These are phyloP conservation scores for Rhynchospora tenuis DNA, from an alignment of 176 grass and related monocot genomes.

Conservation along the genomic window DNA sequence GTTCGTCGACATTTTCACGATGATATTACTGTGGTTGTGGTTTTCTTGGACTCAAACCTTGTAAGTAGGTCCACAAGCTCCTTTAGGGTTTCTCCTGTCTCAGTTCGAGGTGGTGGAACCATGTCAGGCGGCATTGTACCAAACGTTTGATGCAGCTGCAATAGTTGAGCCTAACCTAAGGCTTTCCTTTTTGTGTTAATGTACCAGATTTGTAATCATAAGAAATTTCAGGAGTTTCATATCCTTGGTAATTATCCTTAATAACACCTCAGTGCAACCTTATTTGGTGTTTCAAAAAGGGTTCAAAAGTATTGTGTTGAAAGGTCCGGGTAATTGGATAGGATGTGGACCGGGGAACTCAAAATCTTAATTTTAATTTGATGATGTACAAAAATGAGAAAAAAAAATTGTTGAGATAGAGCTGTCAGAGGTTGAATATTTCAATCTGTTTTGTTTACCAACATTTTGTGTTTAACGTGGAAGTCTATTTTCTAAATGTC, in stretches of 20 bases:
- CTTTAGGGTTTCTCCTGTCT: slow-evolving; percentile 18
- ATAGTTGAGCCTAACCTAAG: slow-evolving; percentile 6
- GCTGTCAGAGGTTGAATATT: slow-evolving; percentile 15
- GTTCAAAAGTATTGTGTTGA: background rate
- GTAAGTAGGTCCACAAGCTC: slow-evolving; percentile 11
- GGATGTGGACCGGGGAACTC: slow-evolving; percentile 14
- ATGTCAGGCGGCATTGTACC: slow-evolving; percentile 8
- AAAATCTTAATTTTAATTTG: slow-evolving; percentile 24
- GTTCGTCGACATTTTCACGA: slow-evolving; percentile 40
- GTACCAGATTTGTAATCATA: slow-evolving; percentile 29
- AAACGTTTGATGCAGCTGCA: slow-evolving; percentile 10
- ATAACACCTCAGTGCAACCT: background rate
- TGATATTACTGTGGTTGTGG: slow-evolving; percentile 45
- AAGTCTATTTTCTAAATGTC: slow-evolving; percentile 11
- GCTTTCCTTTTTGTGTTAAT: slow-evolving; percentile 14
- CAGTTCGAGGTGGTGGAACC: slow-evolving; percentile 7
- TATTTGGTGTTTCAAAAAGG: background rate
- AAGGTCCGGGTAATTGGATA: slow-evolving; percentile 2
- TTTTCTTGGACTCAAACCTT: slow-evolving; percentile 41
- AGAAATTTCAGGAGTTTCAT: slow-evolving; percentile 20
- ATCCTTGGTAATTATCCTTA: slow-evolving; percentile 4
- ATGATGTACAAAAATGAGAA: slow-evolving; percentile 25
- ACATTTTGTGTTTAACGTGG: background rate
- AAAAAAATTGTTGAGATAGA: slow-evolving; percentile 16
- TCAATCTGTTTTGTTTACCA: slow-evolving; percentile 11